Evolutionary conservation across 345 rosid genomes (phyloP), one percentile per base, ranked within the genome.

Genomic region (Syzygium grande): DNA sequence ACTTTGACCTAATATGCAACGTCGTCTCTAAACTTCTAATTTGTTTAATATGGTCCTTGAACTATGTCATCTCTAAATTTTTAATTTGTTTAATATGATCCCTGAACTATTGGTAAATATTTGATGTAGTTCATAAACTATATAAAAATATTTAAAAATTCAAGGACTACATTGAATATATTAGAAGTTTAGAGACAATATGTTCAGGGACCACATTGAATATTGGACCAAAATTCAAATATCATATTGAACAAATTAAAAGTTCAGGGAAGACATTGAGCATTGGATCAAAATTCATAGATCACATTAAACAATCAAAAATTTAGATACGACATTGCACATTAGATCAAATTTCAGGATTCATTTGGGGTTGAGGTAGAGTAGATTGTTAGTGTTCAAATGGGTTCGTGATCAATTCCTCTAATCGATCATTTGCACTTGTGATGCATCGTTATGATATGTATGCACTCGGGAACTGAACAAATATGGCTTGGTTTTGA

Each of bases 311-410:
- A 0, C 11, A 1, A 21, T 7, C 21, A 55, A 55, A 55, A 55
- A 4, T 21, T 55, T 3, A 55, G 0, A 4, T 3, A 55, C 4
- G 11, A 7, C 25, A 55, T 55, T 55, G 10, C 58, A 55, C 23
- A 7, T 22, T 4, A 0, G 5, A 34, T 1, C 12, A 34, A 4
- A 73, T 4, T 73, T 73, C 25, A 34, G 0, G 1, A 11, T 34
- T 0, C 23, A 1, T 73, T 34, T 73, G 80, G 9, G 49, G 19
- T 73, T 38, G 46, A 25, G 13, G 49, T 73, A 0, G 25, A 73
- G 49, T 10, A 21, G 46, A 34, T 4, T 9, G 80, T 38, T 34
- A 1, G 23, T 34, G 25, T 3, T 34, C 13, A 10, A 56, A 56
- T 56, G 61, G 61, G 27, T 56, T 56, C 11, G 3, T 9, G 80